Evolutionary conservation across 495 filamentous ascomycete species (phyloP), one percentile per base, ranked within the genome.

Genomic region (Bathelium albidoporum): DNA sequence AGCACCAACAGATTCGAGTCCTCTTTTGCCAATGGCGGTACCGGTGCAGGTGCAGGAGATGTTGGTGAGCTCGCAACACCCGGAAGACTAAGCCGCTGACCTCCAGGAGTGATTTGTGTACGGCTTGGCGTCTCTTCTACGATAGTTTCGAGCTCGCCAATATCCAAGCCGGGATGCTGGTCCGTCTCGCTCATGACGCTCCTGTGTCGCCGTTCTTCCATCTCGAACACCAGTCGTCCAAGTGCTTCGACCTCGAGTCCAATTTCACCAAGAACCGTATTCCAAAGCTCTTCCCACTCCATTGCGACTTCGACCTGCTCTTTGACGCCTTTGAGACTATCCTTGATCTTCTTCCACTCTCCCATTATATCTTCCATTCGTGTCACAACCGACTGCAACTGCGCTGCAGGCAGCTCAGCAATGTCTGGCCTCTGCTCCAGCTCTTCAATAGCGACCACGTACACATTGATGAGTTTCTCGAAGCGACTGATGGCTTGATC

Each of bases 231-330:
- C 44, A 95, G 76, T 34, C 85, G 81, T 71, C 84, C 83, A 14
- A 97, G 82, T 10, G 87, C 87, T 64, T 95, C 90, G 73, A 96
- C 83, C 74, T 98, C 94, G 61, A 87, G 82, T 41, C 89, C 88
- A 52, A 98, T 96, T 74, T 97, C 93, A 39, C 93, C 92, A 20
- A 98, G 77, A 22, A 97, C 91, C 70, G 81, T 89, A 67, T 88
- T 89, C 92, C 93, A 97, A 24, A 98, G 79, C 76, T 97, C 94
- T 72, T 96, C 91, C 93, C 93, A 98, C 68, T 98, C 94, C 90
- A 97, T 92, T 9, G 94, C 94, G 59, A 96, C 81, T 74, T 97
- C 94, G 5, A 97, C 93, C 66, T 96, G 91, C 43, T 83, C 83
- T 70, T 96, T 95, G 58, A 96, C 85, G 34, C 76, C 84, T 66